Evolutionary conservation across 495 filamentous ascomycete species (phyloP).

Genomic region (Hypoxylon lenormandii): DNA sequence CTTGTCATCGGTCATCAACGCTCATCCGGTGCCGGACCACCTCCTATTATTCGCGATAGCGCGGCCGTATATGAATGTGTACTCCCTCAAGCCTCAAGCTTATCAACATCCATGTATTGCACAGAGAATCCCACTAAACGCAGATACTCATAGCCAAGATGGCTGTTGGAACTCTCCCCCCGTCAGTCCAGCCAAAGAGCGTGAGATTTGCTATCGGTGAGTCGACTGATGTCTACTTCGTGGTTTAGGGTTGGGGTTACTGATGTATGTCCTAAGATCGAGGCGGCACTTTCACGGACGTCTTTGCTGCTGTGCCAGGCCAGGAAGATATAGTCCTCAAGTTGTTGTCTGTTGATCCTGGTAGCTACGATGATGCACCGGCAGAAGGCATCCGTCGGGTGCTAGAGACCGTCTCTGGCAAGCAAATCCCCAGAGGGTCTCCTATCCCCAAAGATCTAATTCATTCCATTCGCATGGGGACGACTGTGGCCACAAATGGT

Average conservation of each 20-base stretch:
- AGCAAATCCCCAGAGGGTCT: conserved; percentile 82
- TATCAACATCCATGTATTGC: conserved; percentile 29
- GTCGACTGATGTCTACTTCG: conserved; percentile 10
- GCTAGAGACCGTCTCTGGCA: conserved; percentile 56
- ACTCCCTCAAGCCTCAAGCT: conserved; percentile 31
- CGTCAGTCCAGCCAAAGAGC: conserved; percentile 32
- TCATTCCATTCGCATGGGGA: conserved; percentile 87
- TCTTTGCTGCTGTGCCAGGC: conserved; percentile 69
- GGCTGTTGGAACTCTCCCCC: conserved; percentile 26
- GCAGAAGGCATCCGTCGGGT: conserved; percentile 92
- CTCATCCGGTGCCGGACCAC: conserved; percentile 40
- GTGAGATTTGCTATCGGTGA: conserved; percentile 41
- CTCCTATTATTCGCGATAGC: conserved; percentile 17
- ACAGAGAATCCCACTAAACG: conserved; percentile 1
- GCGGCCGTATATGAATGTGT: conserved; percentile 26
- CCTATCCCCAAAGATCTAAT: conserved; percentile 66
- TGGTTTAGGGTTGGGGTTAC: conserved; percentile 12
- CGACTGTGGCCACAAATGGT: conserved; percentile 85
- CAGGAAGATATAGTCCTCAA: conserved; percentile 82
- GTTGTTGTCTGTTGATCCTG: conserved; percentile 85
- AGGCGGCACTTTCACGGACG: conserved; percentile 79
- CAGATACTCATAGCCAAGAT: conserved; percentile 31
- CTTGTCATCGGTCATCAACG: conserved; percentile 20
- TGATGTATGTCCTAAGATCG: conserved; percentile 57
- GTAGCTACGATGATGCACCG: conserved; percentile 88